These are phyloP conservation scores for Magnolia kwangsiensis DNA, from an alignment of 164 flowering plant species.

Conservation along the genomic window DNA sequence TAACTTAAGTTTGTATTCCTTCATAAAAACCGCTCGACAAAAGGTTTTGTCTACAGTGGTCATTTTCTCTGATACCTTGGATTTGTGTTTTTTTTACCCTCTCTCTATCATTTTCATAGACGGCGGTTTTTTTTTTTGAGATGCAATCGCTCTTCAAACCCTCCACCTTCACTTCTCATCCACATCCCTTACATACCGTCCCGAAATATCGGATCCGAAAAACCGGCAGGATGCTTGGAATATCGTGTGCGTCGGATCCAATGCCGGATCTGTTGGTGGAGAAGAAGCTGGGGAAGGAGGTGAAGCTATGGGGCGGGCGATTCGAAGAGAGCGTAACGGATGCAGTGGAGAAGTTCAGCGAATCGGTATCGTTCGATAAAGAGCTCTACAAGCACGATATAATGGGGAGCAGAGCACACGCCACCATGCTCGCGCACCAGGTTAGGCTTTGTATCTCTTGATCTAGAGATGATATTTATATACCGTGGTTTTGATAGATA, in stretches of 20 bases:
- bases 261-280: background rate
- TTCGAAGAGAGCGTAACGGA: constrained; percentile 89
- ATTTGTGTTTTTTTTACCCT: too few species aligned
- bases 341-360: constrained; percentile 90
- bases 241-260: background rate
- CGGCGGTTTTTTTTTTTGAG: too few species aligned
- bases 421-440: constrained; percentile 92
- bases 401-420: constrained; percentile 88
- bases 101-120: too few species aligned
- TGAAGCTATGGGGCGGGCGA: constrained; percentile 95
- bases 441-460: constrained; percentile 21
- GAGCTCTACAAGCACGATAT: constrained; percentile 86
- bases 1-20: too few species aligned
- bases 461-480: too few species aligned
- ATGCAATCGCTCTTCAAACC: background rate
- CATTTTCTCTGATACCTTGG: too few species aligned
- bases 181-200: background rate
- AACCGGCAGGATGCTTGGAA: background rate
- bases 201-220: background rate
- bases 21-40: too few species aligned
- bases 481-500: background rate
- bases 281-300: constrained; percentile 39
- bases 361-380: constrained; percentile 90
- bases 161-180: background rate
- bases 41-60: too few species aligned